Base-by-base conservation (phyloP, 2,329 filamentous ascomycete genomes). In the Pseudocercospora pini-densiflorae region DNA sequence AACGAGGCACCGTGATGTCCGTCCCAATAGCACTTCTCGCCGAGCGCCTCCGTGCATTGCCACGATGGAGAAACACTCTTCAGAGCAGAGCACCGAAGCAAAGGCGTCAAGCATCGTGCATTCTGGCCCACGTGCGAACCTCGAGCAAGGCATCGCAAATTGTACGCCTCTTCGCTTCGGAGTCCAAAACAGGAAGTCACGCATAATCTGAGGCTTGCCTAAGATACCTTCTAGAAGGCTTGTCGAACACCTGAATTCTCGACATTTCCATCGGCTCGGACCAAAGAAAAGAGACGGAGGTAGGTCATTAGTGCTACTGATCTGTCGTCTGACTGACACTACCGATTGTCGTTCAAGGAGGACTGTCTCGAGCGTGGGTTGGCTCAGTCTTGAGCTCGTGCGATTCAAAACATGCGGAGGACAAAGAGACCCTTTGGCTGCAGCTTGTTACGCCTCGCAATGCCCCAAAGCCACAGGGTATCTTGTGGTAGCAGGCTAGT, bases 391-490 rank as follows among this genome's bases (percentile, higher is more conserved):
- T 7, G 23, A 27, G 51, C 27, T 55, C 14, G 51, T 33, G 51
- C 51, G 8, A 55, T 55, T n/a, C 6, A 5, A 7, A 55, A 27
- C 21, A 51, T 43, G 45, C 36, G 57, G 57, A 43, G 55, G 47
- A 66, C 64, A 66, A 66, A 66, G 64, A 57, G 24, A 58, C 33
- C 51, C 31, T 19, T 55, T 55, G 51, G 51, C 51, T 55, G 51
- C 51, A 55, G 51, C 51, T 55, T 55, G 51, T 31, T 29, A 55
- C 51, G 51, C 51, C 51, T 55, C 51, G 24, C 51, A 31, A 55
- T 55, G 51, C 51, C 29, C 61, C 33, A 29, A 49, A 55, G 64
- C 64, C 64, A 66, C 64, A 33, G 14, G 27, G 51, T 31, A 55
- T 55, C 51, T 55, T 51, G 24, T 27, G 51, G 23, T 55, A 55